phyloP scores from a whole-genome alignment of 1,139 yeast species.

The Saccharomycopsis phalli region DNA sequence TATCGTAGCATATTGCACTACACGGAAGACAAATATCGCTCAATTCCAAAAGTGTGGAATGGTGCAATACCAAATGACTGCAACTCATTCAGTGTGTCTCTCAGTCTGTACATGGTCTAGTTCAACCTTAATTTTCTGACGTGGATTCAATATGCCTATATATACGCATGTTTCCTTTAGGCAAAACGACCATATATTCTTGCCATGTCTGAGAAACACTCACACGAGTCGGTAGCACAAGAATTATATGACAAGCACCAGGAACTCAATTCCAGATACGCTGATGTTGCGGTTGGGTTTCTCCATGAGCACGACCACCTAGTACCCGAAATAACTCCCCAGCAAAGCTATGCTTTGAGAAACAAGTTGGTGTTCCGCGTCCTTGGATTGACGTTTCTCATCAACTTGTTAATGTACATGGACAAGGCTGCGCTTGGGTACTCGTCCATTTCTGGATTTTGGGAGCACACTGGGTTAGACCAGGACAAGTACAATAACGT shows the following conservation, averaged over 20 bases:
- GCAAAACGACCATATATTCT: not conserved
- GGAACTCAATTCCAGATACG: slow-evolving; percentile 22
- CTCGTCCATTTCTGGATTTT: slow-evolving; percentile 38
- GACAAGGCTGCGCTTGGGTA: slow-evolving; percentile 38
- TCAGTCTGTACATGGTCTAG: too few relatives aligned
- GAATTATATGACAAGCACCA: not conserved
- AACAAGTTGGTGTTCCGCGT: slow-evolving; percentile 27
- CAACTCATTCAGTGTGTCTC: not conserved
- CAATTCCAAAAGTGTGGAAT: not conserved
- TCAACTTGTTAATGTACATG: slow-evolving; percentile 33
- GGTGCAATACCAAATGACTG: not conserved
- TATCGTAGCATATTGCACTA: not conserved
- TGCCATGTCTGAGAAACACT: too few relatives aligned
- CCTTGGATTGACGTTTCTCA: slow-evolving; percentile 27
- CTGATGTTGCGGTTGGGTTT: slow-evolving; percentile 30
- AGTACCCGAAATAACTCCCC: slow-evolving; percentile 24
- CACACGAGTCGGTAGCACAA: not conserved
- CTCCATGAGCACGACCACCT: slow-evolving; percentile 24
- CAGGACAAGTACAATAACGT: slow-evolving; percentile 31
- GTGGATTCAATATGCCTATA: too few relatives aligned
- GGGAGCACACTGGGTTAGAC: slow-evolving; percentile 34
- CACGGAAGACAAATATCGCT: too few relatives aligned
- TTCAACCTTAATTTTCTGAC: too few relatives aligned
- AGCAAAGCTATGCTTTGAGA: slow-evolving; percentile 27
- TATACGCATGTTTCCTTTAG: too few relatives aligned